A percentile compares a stretch with the other conserved stretches of the same genome.
These are phyloP conservation scores for Mycena leptocephala DNA, from an alignment of 768 basidiomycete genomes.

Conservation along the genomic window DNA sequence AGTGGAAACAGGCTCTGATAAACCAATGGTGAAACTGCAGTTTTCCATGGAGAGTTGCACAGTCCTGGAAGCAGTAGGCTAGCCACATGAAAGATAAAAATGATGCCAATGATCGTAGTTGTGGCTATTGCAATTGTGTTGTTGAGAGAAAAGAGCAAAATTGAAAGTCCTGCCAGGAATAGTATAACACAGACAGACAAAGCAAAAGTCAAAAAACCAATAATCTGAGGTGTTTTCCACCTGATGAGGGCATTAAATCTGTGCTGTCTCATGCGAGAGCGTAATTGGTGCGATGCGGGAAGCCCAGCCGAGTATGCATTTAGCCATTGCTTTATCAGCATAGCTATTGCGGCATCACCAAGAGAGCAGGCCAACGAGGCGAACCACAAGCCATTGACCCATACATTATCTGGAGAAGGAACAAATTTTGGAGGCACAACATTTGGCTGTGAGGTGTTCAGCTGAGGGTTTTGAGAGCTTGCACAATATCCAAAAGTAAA, in stretches of 20 bases:
- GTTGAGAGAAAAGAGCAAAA: constrained; percentile 36
- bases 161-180: constrained; percentile 37
- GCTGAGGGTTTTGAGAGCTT: constrained; percentile 15
- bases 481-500: constrained; percentile 11
- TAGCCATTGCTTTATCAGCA: constrained; percentile 33
- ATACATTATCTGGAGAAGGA: constrained; percentile 19
- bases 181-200: constrained; percentile 39
- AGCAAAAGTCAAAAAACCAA: constrained; percentile 35
- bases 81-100: constrained; percentile 32
- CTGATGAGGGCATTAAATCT: constrained; percentile 26
- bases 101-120: constrained; percentile 27
- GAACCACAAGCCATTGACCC: constrained; percentile 33
- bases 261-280: constrained; percentile 28
- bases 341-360: constrained; percentile 28
- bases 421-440: constrained; percentile 12
- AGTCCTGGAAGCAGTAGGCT: constrained; percentile 38
- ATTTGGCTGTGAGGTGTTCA: constrained; percentile 17
- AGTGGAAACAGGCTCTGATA: constrained; percentile 27
- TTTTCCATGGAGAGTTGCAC: constrained; percentile 42
- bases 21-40: constrained; percentile 34
- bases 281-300: constrained; percentile 26
- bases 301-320: constrained; percentile 30
- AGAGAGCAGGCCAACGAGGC: constrained; percentile 24
- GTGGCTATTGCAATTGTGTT: constrained; percentile 31
- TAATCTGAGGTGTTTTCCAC: constrained; percentile 36